Conservation (phyloP, 495 filamentous ascomycete genomes). For the Annulohypoxylon nitens region DNA sequence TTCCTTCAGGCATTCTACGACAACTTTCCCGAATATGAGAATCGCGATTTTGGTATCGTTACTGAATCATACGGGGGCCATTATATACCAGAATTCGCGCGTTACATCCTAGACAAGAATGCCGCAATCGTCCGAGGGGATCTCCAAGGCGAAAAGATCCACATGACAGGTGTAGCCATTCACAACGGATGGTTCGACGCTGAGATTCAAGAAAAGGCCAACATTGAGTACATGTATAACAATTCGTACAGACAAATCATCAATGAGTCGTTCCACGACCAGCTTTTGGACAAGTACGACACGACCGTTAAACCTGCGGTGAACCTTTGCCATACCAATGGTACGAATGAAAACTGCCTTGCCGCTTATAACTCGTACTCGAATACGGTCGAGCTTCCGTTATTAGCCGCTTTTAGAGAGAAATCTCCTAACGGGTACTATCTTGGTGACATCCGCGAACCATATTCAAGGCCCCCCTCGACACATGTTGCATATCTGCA, state of each 20-base stretch:
- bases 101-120: conserved; percentile 67
- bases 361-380: conserved; percentile 61
- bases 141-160: conserved; percentile 61
- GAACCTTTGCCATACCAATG: conserved; percentile 53
- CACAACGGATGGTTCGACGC: conserved; percentile 71
- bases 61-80: conserved; percentile 70
- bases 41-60: conserved; percentile 67
- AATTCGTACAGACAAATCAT: conserved; percentile 68
- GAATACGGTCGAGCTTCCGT: conserved; percentile 58
- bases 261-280: conserved; percentile 55
- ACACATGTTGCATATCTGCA: conserved; percentile 63
- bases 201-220: conserved; percentile 63
- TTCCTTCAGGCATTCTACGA: conserved; percentile 68
- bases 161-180: conserved; percentile 68
- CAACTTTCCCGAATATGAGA: conserved; percentile 66
- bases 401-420: conserved; percentile 34
- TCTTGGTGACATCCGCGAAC: conserved; percentile 65
- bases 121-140: conserved; percentile 55
- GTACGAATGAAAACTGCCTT: conserved; percentile 56
- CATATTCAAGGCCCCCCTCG: conserved; percentile 60
- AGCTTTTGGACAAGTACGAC: conserved; percentile 56
- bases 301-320: conserved; percentile 58
- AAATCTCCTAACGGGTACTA: conserved; percentile 54
- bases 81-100: conserved; percentile 66
- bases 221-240: conserved; percentile 65